Percentiles rank a stretch among this genome's conserved stretches.
These are phyloP conservation scores for Didymella arachidicola DNA, from an alignment of 2,329 filamentous ascomycete species.

Conservation along the genomic window DNA sequence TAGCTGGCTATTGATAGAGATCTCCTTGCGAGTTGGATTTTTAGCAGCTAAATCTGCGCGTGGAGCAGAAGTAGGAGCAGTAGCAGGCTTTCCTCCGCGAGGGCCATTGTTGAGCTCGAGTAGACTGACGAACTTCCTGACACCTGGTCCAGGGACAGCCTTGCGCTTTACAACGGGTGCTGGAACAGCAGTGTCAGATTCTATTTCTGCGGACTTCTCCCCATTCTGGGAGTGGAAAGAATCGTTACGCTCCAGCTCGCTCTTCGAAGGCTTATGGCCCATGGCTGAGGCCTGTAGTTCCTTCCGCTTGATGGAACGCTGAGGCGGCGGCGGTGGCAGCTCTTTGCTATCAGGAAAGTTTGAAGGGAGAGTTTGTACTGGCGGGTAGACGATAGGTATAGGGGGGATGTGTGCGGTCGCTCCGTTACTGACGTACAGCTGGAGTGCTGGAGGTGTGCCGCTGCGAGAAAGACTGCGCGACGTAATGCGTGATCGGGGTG, in stretches of 20 bases:
- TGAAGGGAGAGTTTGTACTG: slow-evolving; percentile 20
- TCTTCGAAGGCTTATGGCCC: slow-evolving; percentile 37
- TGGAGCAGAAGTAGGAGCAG: slow-evolving; percentile 31
- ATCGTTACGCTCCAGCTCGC: slow-evolving; percentile 36
- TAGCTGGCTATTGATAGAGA: slow-evolving; percentile 22
- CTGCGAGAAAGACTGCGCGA: slow-evolving; percentile 46
- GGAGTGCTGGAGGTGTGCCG: slow-evolving; percentile 47
- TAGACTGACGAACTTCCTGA: slow-evolving; percentile 41
- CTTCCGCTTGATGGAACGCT: slow-evolving; percentile 41
- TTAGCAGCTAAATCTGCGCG: slow-evolving; percentile 21
- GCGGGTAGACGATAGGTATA: slow-evolving; percentile 24
- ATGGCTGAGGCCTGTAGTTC: slow-evolving; percentile 25
- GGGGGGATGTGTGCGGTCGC: slow-evolving; percentile 47
- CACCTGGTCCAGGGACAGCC: slow-evolving; percentile 28
- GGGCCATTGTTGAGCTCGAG: slow-evolving; percentile 41
- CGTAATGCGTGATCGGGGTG: slow-evolving; percentile 37
- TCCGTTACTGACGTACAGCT: slow-evolving; percentile 47
- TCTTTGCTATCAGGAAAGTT: slow-evolving; percentile 32
- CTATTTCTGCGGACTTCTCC: slow-evolving; percentile 1
- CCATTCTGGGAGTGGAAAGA: slow-evolving; percentile 39
- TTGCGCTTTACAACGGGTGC: slow-evolving; percentile 38
- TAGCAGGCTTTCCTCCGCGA: slow-evolving; percentile 39
- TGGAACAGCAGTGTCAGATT: slow-evolving; percentile 15
- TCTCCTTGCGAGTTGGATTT: slow-evolving; percentile 2
- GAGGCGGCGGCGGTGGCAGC: slow-evolving; percentile 47